Evolutionary conservation across 1,284 basidiomycete genomes (phyloP).

Genomic region (Stygiomarasmius scandens): DNA sequence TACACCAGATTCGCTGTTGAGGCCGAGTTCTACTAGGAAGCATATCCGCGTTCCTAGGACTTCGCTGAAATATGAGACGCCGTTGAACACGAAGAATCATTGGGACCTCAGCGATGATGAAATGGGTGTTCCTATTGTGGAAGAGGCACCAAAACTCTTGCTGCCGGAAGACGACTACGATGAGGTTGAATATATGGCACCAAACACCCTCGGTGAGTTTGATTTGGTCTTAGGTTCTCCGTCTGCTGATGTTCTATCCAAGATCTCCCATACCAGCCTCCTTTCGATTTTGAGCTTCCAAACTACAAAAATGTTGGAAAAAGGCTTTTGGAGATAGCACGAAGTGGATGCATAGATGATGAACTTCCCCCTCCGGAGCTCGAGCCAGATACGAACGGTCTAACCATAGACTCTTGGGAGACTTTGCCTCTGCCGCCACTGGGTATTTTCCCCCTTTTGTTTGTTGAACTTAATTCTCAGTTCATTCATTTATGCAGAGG

Average conservation of each 20-base stretch:
- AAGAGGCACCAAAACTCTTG: constrained; percentile 34
- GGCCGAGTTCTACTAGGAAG: constrained; percentile 67
- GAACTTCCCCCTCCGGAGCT: constrained; percentile 34
- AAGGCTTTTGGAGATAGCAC: constrained; percentile 42
- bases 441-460: constrained; percentile 26
- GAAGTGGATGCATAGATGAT: constrained; percentile 37
- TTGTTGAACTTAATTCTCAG: background rate
- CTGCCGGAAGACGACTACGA: constrained; percentile 53
- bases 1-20: constrained; percentile 43
- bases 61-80: constrained; percentile 62
- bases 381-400: constrained; percentile 23
- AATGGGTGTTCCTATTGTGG: constrained; percentile 42
- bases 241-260: constrained; percentile 6
- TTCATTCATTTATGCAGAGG: constrained; percentile 15
- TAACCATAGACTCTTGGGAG: constrained; percentile 31
- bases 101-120: constrained; percentile 75
- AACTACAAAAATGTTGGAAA: constrained; percentile 58
- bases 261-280: constrained; percentile 57
- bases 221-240: background rate
- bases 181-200: constrained; percentile 80
- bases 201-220: constrained; percentile 62
- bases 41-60: constrained; percentile 50
- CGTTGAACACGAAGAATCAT: constrained; percentile 63
- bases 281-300: constrained; percentile 57
- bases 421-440: constrained; percentile 37